Percentiles rank a stretch among this genome's conserved stretches.
Conservation (phyloP, 495 filamentous ascomycete species). For the Letharia lupina region DNA sequence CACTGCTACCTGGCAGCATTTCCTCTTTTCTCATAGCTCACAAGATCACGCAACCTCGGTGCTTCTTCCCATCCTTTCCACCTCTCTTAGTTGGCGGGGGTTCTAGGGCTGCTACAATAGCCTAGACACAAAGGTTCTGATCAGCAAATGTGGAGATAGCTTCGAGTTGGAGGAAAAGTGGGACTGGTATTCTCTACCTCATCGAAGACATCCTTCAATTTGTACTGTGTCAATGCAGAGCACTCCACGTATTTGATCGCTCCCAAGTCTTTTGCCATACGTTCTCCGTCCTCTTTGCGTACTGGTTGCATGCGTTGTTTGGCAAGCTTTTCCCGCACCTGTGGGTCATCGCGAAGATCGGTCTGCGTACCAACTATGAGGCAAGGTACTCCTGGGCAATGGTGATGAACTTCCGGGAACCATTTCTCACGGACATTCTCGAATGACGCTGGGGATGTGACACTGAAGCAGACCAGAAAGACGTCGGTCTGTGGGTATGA, state of each 20-base stretch:
- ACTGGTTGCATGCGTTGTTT: conserved; percentile 96
- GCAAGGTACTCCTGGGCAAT: conserved; percentile 96
- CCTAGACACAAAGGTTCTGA: conserved; percentile 38
- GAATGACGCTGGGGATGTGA: conserved; percentile 97
- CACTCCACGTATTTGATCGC: conserved; percentile 99
- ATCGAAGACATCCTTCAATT: conserved; percentile 98
- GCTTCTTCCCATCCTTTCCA: not conserved
- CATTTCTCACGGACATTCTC: conserved; percentile 99
- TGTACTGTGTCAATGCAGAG: conserved; percentile 94
- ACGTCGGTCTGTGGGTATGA: conserved; percentile 99
- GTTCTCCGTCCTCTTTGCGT: conserved; percentile 82
- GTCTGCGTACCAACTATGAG: conserved; percentile 96
- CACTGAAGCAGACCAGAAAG: conserved; percentile 97
- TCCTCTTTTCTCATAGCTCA: not conserved
- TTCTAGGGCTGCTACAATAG: conserved; percentile 60
- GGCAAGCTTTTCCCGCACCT: conserved; percentile 79
- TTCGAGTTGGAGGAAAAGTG: not conserved
- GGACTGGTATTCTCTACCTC: conserved; percentile 56
- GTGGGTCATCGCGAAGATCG: conserved; percentile 86
- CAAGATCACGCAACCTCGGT: not conserved
- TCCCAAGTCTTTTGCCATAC: conserved; percentile 91
- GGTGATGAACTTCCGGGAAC: conserved; percentile 97
- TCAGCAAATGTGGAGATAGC: conserved; percentile 4
- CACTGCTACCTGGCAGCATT: not conserved
- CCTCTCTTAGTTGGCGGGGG: conserved; percentile 10